phyloP scores from a whole-genome alignment of 2,329 filamentous ascomycete genomes.

The Colletotrichum abscissum region DNA sequence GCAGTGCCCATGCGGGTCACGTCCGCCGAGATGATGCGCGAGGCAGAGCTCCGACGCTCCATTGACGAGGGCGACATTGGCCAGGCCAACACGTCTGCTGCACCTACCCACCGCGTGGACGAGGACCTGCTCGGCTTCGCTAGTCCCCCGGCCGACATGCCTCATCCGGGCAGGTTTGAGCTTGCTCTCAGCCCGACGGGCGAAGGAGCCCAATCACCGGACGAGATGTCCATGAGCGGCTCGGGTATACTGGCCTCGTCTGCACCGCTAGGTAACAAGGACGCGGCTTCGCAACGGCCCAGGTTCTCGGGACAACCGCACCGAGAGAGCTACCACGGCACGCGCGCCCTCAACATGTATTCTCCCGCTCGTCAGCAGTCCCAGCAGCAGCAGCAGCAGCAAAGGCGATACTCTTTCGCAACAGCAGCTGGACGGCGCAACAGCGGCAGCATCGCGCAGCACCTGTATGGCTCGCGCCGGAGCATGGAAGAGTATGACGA shows the following conservation, averaged over 20 bases:
- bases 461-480: conserved; percentile 55
- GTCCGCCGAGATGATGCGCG: conserved; percentile 83
- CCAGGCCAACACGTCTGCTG: conserved; percentile 46
- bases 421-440: conserved; percentile 59
- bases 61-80: conserved; percentile 93
- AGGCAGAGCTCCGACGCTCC: conserved; percentile 44
- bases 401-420: conserved; percentile 66
- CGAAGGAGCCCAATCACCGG: conserved; percentile 53
- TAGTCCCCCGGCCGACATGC: conserved; percentile 72
- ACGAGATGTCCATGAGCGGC: conserved; percentile 42
- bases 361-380: conserved; percentile 54
- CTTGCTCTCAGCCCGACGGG: conserved; percentile 62
- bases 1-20: conserved; percentile 89
- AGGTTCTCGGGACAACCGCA: conserved; percentile 28
- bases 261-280: conserved; percentile 23
- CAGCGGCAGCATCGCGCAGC: conserved; percentile 63
- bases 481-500: conserved; percentile 40
- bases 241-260: conserved; percentile 26
- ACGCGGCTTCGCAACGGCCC: conserved; percentile 19
- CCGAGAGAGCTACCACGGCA: conserved; percentile 49
- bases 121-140: conserved; percentile 78
- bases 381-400: conserved; percentile 58
- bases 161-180: conserved; percentile 81
- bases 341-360: conserved; percentile 55
- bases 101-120: conserved; percentile 47